Evolutionary conservation across 305 asterid genomes (phyloP), one percentile per base, ranked within the genome.

Genomic region (Solanum hybrid): DNA sequence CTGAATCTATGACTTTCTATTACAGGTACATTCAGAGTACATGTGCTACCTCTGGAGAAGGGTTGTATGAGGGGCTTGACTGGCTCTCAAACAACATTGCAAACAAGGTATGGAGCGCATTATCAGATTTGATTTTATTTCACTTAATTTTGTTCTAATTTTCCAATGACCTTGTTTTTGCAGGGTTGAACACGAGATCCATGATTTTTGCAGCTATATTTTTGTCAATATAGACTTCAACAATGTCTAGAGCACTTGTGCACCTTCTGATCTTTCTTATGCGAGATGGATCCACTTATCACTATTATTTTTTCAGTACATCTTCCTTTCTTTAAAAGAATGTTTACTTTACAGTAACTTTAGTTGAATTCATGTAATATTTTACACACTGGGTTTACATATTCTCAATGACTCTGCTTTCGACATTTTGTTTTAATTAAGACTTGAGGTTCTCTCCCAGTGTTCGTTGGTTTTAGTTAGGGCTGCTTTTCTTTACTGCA

Each of bases 1-100:
- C 51, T 77, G 69, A 75, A 14, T 76, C 13, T 27, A 56, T 69
- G 36, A 22, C 31, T 86, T 27, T 86, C 4, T 40, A 24, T 37
- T 78, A 66, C 90, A 95, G 98, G 97, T 95, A 95, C 89, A 95
- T 95, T 89, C 98, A 95, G 92, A 95, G 98, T 90, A 93, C 98
- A 27, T 94, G 97, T 90, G 95, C 96, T 56, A 95, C 97, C 79
- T 95, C 96, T 37, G 96, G 96, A 7, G 98, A 95, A 90, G 98
- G 98, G 45, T 94, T 95, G 40, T 95, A 95, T 60, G 97, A 95
- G 93, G 98, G 98, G 27, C 93, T 95, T 64, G 98, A 95, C 92
- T 95, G 98, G 98, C 98, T 95, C 90, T 95, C 98, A 89, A 94
- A 94, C 95, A 95, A 95, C 95, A 95, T 95, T 90, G 97, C 97